These are phyloP conservation scores for Exophiala bonariae DNA, from an alignment of 2,329 filamentous ascomycete genomes.

Conservation along the genomic window DNA sequence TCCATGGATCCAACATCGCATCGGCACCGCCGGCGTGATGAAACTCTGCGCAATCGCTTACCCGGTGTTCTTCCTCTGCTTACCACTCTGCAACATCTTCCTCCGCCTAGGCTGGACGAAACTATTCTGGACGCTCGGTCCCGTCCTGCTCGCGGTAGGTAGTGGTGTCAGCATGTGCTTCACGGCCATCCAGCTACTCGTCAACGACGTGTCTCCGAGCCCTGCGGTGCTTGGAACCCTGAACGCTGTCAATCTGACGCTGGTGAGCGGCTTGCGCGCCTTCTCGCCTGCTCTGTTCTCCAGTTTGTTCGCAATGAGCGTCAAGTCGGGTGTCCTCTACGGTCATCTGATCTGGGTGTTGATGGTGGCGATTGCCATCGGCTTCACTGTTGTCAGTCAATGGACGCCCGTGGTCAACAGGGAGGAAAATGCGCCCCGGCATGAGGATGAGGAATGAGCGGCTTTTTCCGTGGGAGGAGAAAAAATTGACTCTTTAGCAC, in stretches of 20 bases:
- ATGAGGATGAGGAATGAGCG: too few relatives aligned
- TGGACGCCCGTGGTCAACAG: conserved; percentile 14
- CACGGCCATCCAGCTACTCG: conserved; percentile 66
- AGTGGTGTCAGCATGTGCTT: conserved; percentile 68
- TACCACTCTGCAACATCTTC: conserved; percentile 58
- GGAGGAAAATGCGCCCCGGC: not conserved
- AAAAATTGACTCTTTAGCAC: too few relatives aligned
- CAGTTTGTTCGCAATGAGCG: conserved; percentile 67
- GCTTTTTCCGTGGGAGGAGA: too few relatives aligned
- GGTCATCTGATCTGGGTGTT: conserved; percentile 70
- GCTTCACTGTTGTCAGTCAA: conserved; percentile 31
- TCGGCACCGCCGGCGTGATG: conserved; percentile 68
- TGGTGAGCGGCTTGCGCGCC: conserved; percentile 62
- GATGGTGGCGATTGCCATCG: conserved; percentile 43
- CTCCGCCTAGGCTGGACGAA: conserved; percentile 48
- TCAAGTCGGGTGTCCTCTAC: conserved; percentile 58
- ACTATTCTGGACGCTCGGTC: conserved; percentile 59
- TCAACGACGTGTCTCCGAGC: conserved; percentile 73
- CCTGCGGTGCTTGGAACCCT: conserved; percentile 66
- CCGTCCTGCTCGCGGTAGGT: conserved; percentile 53
- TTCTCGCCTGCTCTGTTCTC: conserved; percentile 67
- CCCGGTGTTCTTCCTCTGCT: conserved; percentile 62
- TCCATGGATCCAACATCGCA: conserved; percentile 63
- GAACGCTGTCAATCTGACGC: conserved; percentile 67
- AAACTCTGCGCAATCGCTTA: conserved; percentile 58